Percentiles rank a stretch among this genome's conserved stretches.
Conservation (phyloP, 1,284 basidiomycete species). For the Cutaneotrichosporon curvatum region DNA sequence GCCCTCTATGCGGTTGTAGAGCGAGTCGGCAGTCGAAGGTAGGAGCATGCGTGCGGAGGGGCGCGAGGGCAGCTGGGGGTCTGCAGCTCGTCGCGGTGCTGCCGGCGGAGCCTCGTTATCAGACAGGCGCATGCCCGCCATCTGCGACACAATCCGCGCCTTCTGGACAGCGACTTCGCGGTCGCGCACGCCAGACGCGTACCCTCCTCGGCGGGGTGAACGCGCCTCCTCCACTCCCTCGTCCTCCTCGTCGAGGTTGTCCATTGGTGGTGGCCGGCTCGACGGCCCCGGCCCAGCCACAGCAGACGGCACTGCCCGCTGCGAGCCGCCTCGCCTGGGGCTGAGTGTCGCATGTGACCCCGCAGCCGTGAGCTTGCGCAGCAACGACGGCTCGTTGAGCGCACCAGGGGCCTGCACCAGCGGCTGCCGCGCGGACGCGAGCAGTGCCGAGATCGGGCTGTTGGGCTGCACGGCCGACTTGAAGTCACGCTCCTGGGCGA, state of each 20-base stretch:
- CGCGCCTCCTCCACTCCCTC: constrained; percentile 45
- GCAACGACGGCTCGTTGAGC: constrained; percentile 53
- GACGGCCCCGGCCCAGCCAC: constrained; percentile 11
- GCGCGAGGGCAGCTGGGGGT: neutral
- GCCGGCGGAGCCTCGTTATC: constrained; percentile 1
- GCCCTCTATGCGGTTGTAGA: constrained; percentile 46
- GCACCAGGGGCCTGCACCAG: constrained; percentile 59
- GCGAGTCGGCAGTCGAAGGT: neutral
- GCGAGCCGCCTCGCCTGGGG: constrained; percentile 31
- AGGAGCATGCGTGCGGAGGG: neutral
- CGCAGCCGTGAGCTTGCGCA: constrained; percentile 51
- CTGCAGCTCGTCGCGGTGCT: neutral
- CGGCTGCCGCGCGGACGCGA: constrained; percentile 78
- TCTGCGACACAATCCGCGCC: constrained; percentile 79
- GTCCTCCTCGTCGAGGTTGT: constrained; percentile 42
- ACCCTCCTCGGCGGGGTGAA: constrained; percentile 7
- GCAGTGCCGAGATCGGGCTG: constrained; percentile 83
- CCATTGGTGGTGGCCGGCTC: constrained; percentile 54
- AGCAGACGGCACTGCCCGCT: constrained; percentile 2
- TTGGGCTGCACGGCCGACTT: constrained; percentile 90
- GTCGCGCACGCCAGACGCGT: constrained; percentile 28
- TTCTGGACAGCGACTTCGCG: constrained; percentile 67
- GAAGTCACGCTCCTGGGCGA: constrained; percentile 91
- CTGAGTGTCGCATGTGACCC: constrained; percentile 39
- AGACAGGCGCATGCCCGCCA: constrained; percentile 51